A percentile compares a stretch with the other conserved stretches of the same genome.
Conservation (phyloP, 306 rosid species). For the Dalbergia oliveri region DNA sequence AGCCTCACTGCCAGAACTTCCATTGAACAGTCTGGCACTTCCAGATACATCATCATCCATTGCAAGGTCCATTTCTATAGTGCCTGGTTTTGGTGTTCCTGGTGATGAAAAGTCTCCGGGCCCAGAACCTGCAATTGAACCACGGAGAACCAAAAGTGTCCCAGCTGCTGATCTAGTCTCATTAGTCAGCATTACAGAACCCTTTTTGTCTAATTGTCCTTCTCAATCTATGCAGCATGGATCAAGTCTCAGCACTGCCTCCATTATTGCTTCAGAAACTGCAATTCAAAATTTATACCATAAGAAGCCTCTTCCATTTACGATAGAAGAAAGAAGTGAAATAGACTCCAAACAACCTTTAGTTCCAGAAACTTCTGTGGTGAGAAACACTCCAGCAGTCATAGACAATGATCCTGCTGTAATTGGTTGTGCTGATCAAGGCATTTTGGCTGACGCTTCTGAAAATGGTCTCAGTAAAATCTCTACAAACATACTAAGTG, state of each 20-base stretch:
- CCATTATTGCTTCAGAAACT: constrained; percentile 51
- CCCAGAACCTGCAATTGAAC: constrained; percentile 52
- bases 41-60: constrained; percentile 70
- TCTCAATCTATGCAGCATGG: constrained; percentile 50
- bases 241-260: constrained; percentile 52
- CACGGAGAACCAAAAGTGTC: constrained; percentile 62
- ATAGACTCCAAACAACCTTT: constrained; percentile 42
- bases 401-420: constrained; percentile 49
- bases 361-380: constrained; percentile 52
- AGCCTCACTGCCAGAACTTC: constrained; percentile 90
- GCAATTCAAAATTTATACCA: constrained; percentile 53
- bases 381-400: constrained; percentile 39
- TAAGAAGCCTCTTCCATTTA: constrained; percentile 47
- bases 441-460: constrained; percentile 36
- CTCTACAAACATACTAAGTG: constrained; percentile 50
- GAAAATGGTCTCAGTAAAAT: constrained; percentile 53
- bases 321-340: constrained; percentile 48
- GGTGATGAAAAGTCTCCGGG: constrained; percentile 58
- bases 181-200: constrained; percentile 43
- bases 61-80: constrained; percentile 89
- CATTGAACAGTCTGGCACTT: constrained; percentile 78
- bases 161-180: constrained; percentile 57
- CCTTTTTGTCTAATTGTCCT: constrained; percentile 52
- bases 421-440: constrained; percentile 51
- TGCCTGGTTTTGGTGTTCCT: constrained; percentile 68